phyloP scores from a whole-genome alignment of 179 eudicot genomes.

The Beta macrorhiza region DNA sequence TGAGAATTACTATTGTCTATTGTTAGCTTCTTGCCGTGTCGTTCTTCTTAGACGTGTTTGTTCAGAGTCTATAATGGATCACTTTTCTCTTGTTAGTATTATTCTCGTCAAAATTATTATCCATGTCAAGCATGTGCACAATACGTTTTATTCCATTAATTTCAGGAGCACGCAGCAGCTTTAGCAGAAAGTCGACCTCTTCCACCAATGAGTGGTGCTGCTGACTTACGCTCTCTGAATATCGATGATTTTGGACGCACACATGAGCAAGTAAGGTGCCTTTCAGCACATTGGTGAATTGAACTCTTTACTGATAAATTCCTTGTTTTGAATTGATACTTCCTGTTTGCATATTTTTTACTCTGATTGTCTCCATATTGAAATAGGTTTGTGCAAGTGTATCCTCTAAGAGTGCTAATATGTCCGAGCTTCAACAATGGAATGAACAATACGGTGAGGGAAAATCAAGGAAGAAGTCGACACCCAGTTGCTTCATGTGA shows the following conservation, averaged over 20 bases:
- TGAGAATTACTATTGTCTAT: neutral
- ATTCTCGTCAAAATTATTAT: neutral
- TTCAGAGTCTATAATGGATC: neutral
- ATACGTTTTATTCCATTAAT: conserved; percentile 16
- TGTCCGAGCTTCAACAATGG: conserved; percentile 89
- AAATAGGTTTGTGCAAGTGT: conserved; percentile 84
- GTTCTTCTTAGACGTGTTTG: neutral
- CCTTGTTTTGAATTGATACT: neutral
- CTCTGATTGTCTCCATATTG: neutral
- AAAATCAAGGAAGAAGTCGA: conserved; percentile 70
- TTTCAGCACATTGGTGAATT: neutral
- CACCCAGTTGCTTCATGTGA: conserved; percentile 91
- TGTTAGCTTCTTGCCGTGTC: neutral
- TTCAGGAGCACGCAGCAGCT: conserved; percentile 68
- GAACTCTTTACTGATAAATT: neutral
- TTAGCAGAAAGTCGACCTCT: conserved; percentile 59
- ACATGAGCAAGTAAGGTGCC: conserved; percentile 62
- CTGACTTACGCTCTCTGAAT: conserved; percentile 71
- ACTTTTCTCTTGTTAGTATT: neutral
- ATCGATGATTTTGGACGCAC: conserved; percentile 73
- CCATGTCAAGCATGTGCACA: neutral
- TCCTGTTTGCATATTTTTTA: neutral
- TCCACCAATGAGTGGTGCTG: conserved; percentile 64
- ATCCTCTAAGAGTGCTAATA: conserved; percentile 75
- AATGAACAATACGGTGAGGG: conserved; percentile 91